Conservation (phyloP, 768 basidiomycete species). For the Scleroderma bovista region DNA sequence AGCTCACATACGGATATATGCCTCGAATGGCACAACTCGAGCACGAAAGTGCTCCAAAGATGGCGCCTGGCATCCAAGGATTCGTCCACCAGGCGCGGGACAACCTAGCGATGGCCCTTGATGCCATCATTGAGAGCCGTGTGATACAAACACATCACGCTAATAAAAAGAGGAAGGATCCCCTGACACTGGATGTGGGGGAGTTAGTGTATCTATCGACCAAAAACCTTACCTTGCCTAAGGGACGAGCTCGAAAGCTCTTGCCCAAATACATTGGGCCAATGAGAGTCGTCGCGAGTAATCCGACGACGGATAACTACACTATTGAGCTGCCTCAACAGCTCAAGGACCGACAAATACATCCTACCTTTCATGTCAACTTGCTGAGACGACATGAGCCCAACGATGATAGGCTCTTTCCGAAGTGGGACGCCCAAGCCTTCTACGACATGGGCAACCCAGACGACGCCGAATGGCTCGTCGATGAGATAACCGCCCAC, state of each 20-base stretch:
- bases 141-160: conserved; percentile 7
- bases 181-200: conserved; percentile 5
- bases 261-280: neutral
- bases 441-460: too few relatives aligned
- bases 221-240: conserved; percentile 14
- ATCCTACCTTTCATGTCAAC: too few relatives aligned
- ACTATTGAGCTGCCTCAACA: too few relatives aligned
- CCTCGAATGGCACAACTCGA: neutral
- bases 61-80: conserved; percentile 13
- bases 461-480: too few relatives aligned
- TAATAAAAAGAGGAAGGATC: neutral
- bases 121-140: conserved; percentile 10
- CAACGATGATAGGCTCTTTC: too few relatives aligned
- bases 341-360: too few relatives aligned
- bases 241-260: too few relatives aligned
- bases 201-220: conserved; percentile 33
- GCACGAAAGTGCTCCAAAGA: conserved; percentile 13
- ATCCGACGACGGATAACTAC: too few relatives aligned
- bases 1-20: conserved; percentile 18
- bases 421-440: too few relatives aligned
- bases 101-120: conserved; percentile 9
- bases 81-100: conserved; percentile 21
- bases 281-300: too few relatives aligned
- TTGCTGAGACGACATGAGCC: too few relatives aligned
- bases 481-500: too few relatives aligned